Conservation (phyloP, 495 filamentous ascomycete genomes). For the Filosporella fistucella region DNA sequence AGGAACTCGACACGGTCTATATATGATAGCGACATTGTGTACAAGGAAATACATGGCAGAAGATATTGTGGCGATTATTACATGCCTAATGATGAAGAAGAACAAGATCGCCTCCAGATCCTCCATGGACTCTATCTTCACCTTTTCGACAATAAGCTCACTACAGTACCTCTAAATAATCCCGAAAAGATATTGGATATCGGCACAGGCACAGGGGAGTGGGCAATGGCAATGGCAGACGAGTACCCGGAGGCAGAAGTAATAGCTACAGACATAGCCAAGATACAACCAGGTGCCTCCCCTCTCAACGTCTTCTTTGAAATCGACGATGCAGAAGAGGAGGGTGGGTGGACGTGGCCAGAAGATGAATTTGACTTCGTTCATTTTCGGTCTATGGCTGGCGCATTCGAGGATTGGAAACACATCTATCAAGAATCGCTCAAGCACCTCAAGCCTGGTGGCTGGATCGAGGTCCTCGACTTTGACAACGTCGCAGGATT, state of each 20-base stretch:
- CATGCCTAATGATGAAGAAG: slow-evolving; percentile 72
- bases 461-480: slow-evolving; percentile 62
- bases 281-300: slow-evolving; percentile 46
- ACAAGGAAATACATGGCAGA: slow-evolving; percentile 58
- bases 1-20: slow-evolving; percentile 58
- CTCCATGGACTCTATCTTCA: slow-evolving; percentile 62
- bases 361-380: slow-evolving; percentile 59
- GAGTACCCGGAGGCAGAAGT: slow-evolving; percentile 57
- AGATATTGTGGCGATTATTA: slow-evolving; percentile 66
- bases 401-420: slow-evolving; percentile 60
- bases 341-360: slow-evolving; percentile 44
- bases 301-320: slow-evolving; percentile 68
- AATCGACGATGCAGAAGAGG: slow-evolving; percentile 61
- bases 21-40: slow-evolving; percentile 49
- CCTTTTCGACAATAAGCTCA: slow-evolving; percentile 54
- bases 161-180: slow-evolving; percentile 47
- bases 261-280: slow-evolving; percentile 59
- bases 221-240: slow-evolving; percentile 70
- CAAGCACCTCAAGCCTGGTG: slow-evolving; percentile 55
- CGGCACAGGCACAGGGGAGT: slow-evolving; percentile 66
- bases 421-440: slow-evolving; percentile 57
- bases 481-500: slow-evolving; percentile 39
- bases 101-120: slow-evolving; percentile 67
- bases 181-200: slow-evolving; percentile 60
- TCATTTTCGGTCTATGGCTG: slow-evolving; percentile 58